Evolutionary conservation across 768 basidiomycete genomes (phyloP).

Genomic region (Boletus tomentosulus): DNA sequence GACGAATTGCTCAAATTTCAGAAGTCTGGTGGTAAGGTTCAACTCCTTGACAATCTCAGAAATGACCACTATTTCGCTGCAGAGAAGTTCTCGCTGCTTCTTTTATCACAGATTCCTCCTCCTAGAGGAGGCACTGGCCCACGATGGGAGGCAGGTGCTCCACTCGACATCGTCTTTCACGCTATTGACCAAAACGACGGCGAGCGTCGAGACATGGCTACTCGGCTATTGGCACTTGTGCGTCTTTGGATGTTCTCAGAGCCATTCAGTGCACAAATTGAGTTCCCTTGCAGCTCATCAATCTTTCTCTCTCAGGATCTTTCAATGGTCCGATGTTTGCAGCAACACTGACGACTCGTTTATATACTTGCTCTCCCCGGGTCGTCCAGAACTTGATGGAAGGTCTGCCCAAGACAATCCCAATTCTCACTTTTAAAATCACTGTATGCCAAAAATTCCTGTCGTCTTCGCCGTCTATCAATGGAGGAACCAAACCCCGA

Average conservation of each 20-base stretch:
- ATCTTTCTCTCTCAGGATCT: constrained; percentile 35
- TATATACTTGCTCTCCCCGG: constrained; percentile 29
- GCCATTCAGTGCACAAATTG: not conserved
- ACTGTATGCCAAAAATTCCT: constrained; percentile 40
- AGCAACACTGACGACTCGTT: constrained; percentile 33
- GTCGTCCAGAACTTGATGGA: constrained; percentile 35
- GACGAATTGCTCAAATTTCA: constrained; percentile 45
- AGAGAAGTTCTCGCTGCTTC: constrained; percentile 48
- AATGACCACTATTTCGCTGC: constrained; percentile 6
- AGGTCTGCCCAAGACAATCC: constrained; percentile 32
- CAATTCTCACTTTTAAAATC: constrained; percentile 40
- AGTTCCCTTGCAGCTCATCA: constrained; percentile 33
- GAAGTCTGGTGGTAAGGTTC: constrained; percentile 24
- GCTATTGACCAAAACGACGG: constrained; percentile 32
- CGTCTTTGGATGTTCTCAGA: constrained; percentile 3
- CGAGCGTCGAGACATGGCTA: constrained; percentile 31
- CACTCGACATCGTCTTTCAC: constrained; percentile 45
- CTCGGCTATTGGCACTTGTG: constrained; percentile 33
- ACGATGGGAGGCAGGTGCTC: constrained; percentile 53
- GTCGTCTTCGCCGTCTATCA: constrained; percentile 18
- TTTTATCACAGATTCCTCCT: constrained; percentile 57
- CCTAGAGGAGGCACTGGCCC: constrained; percentile 43
- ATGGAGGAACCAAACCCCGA: constrained; percentile 20
- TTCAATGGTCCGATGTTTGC: constrained; percentile 38
- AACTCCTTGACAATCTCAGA: constrained; percentile 2